These are phyloP conservation scores for Aegilops sharonensis DNA, from an alignment of 176 grass and related monocot genomes.

Conservation along the genomic window DNA sequence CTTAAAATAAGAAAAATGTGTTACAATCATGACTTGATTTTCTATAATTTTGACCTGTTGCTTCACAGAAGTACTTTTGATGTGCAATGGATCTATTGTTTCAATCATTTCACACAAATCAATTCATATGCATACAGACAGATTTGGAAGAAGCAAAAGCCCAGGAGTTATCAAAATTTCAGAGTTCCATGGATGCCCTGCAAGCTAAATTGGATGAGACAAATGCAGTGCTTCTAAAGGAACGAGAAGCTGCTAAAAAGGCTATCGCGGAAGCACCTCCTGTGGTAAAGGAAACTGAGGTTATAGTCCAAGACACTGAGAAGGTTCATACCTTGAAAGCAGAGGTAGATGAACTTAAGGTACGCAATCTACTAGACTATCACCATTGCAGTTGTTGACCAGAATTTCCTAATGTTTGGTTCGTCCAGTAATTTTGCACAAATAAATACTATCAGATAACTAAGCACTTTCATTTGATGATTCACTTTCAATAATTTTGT, in stretches of 20 bases:
- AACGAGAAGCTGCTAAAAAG: slow-evolving; percentile 68
- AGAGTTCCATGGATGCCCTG: slow-evolving; percentile 73
- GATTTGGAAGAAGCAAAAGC: slow-evolving; percentile 95
- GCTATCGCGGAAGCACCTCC: slow-evolving; percentile 78
- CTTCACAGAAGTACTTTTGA: background rate
- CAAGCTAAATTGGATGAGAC: slow-evolving; percentile 91
- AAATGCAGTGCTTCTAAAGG: slow-evolving; percentile 65
- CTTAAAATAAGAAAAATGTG: slow-evolving; percentile 19
- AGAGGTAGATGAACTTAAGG: slow-evolving; percentile 87
- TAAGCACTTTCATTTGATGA: slow-evolving; percentile 7
- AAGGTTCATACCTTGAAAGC: slow-evolving; percentile 77
- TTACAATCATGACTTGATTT: background rate
- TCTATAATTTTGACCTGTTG: slow-evolving; percentile 6
- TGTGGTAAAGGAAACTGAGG: slow-evolving; percentile 76
- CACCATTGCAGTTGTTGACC: background rate
- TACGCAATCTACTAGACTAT: slow-evolving; percentile 23
- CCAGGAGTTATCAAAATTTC: slow-evolving; percentile 76
- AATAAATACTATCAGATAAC: slow-evolving; percentile 15
- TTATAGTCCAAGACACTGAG: slow-evolving; percentile 89
- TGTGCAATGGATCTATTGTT: slow-evolving; percentile 14
- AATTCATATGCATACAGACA: slow-evolving; percentile 49
- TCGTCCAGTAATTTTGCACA: slow-evolving; percentile 8
- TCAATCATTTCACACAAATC: slow-evolving; percentile 40
- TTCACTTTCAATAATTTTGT: slow-evolving; percentile 30
- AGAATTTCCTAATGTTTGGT: slow-evolving; percentile 30